A percentile compares a stretch with the other conserved stretches of the same genome.
Conservation (phyloP, 208 protist genomes). For the Naegleria lovaniensis region DNA sequence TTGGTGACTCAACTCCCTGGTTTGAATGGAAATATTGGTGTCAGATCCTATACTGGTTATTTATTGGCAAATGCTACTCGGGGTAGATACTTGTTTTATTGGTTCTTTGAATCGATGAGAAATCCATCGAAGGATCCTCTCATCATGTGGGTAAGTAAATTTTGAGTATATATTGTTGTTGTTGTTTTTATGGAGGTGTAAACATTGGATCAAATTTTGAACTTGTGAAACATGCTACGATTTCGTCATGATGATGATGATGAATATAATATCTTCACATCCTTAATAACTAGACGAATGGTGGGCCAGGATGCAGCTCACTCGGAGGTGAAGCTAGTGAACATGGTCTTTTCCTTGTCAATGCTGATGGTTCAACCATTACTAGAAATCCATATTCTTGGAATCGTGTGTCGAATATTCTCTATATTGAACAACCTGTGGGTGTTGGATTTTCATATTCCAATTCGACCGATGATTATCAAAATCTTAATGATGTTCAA, state of each 20-base stretch:
- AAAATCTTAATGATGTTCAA: conserved; percentile 17
- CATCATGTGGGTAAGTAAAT: conserved; percentile 44
- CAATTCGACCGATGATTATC: conserved; percentile 11
- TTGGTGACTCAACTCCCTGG: not conserved
- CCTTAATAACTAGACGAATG: too few species aligned
- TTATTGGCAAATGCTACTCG: conserved; percentile 14
- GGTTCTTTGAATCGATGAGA: conserved; percentile 44
- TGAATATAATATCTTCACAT: too few species aligned
- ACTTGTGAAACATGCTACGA: too few species aligned
- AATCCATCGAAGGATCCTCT: conserved; percentile 42
- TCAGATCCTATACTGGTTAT: conserved; percentile 40
- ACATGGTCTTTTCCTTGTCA: conserved; percentile 12
- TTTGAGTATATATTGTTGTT: too few species aligned
- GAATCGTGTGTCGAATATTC: conserved; percentile 41
- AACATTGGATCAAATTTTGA: too few species aligned
- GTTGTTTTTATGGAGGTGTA: too few species aligned
- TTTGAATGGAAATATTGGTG: not conserved
- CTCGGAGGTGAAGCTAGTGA: not conserved
- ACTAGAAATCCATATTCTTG: conserved; percentile 39
- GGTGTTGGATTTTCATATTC: conserved; percentile 32
- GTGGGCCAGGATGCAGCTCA: conserved; percentile 31
- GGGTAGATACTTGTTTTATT: conserved; percentile 42
- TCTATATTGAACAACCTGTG: conserved; percentile 40
- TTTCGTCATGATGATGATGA: too few species aligned
- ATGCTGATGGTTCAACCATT: conserved; percentile 16